Evolutionary conservation across 1,284 basidiomycete genomes (phyloP).

Genomic region (Butyriboletus pseudospeciosus): DNA sequence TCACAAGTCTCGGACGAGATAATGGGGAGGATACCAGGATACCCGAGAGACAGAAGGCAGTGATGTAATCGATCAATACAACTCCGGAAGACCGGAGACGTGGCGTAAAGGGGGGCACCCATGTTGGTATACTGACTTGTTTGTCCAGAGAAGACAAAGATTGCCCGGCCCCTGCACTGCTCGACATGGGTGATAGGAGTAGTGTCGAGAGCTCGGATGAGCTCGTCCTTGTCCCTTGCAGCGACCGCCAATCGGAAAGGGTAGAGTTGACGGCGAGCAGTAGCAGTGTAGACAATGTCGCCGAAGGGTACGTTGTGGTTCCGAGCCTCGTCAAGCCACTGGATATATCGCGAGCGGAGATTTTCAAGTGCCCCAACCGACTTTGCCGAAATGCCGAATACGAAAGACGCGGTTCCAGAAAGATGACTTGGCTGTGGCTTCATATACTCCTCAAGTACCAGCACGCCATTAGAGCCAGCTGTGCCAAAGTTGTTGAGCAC

Average conservation of each 20-base stretch:
- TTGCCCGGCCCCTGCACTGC: slow-evolving; percentile 31
- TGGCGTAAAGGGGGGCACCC: slow-evolving; percentile 53
- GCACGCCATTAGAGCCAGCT: slow-evolving; percentile 62
- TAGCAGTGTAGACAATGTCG: slow-evolving; percentile 61
- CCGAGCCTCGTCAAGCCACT: slow-evolving; percentile 39
- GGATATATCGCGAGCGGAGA: slow-evolving; percentile 45
- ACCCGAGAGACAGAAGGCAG: slow-evolving; percentile 47
- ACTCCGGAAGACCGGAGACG: slow-evolving; percentile 42
- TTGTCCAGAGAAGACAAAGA: slow-evolving; percentile 70
- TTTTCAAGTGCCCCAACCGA: slow-evolving; percentile 42
- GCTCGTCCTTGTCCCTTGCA: slow-evolving; percentile 40
- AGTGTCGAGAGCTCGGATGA: slow-evolving; percentile 41
- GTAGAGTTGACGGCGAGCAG: slow-evolving; percentile 57
- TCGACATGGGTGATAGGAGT: slow-evolving; percentile 34
- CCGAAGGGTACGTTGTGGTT: slow-evolving; percentile 32
- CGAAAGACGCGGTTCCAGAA: slow-evolving; percentile 31
- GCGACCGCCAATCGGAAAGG: slow-evolving; percentile 49
- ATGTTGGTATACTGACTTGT: slow-evolving; percentile 64
- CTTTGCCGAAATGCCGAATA: slow-evolving; percentile 62
- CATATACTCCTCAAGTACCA: slow-evolving; percentile 54
- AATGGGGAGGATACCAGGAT: slow-evolving; percentile 46
- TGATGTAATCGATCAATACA: slow-evolving; percentile 56
- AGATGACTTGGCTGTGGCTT: background rate
- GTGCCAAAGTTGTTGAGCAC: slow-evolving; percentile 73
- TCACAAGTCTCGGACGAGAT: slow-evolving; percentile 30